These are phyloP conservation scores for Astrothelium subdiscretum DNA, from an alignment of 495 filamentous ascomycete species.

Conservation along the genomic window DNA sequence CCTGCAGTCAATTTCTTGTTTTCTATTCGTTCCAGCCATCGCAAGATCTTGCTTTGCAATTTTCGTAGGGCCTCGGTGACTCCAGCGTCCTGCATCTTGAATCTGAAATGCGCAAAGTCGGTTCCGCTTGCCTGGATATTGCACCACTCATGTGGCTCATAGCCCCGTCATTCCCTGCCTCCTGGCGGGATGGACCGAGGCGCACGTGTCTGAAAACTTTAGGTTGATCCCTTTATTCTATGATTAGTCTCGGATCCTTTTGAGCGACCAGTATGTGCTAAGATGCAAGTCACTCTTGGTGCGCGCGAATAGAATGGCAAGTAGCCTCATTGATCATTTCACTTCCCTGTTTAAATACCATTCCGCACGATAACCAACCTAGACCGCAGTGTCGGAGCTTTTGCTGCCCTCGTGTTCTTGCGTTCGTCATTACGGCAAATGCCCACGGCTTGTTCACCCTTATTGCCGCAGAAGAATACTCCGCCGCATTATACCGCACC, in stretches of 20 bases:
- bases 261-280: no score
- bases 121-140: not conserved
- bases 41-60: not conserved
- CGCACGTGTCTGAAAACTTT: not conserved
- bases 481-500: not conserved
- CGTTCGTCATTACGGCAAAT: not conserved
- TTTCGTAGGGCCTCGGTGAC: not conserved
- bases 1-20: not conserved
- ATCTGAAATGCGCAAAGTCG: not conserved
- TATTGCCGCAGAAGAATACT: not conserved
- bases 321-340: no score
- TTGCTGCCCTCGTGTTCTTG: not conserved
- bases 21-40: not conserved
- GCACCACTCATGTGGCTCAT: not conserved
- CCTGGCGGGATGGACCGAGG: not conserved
- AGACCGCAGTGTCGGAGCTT: not conserved
- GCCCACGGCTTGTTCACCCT: not conserved
- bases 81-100: not conserved
- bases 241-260: no score
- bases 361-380: no score
- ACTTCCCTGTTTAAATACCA: no score
- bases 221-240: no score
- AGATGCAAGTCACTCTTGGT: no score
- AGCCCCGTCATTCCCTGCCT: not conserved
- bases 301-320: no score